Conservation (phyloP, 768 basidiomycete genomes). For the Pleurotus eryngii region DNA sequence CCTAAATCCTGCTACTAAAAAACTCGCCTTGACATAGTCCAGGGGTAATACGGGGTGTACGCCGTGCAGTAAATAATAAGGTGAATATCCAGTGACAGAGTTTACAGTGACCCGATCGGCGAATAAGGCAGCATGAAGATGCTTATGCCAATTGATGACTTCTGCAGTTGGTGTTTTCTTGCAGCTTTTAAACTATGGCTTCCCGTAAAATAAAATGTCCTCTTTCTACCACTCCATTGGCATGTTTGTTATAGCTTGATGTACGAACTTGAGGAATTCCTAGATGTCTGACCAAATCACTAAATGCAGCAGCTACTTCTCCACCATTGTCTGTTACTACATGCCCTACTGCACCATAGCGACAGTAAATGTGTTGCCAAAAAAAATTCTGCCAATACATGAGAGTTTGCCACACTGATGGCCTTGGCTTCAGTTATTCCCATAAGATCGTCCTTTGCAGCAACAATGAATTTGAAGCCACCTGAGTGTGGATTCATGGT, state of each 20-base stretch:
- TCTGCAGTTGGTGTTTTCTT: conserved; percentile 15
- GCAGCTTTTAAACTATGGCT: conserved; percentile 25
- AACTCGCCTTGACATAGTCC: conserved; percentile 11
- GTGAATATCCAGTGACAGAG: conserved; percentile 7
- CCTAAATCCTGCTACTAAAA: not conserved
- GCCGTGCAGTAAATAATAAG: not conserved
- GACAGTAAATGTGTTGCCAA: conserved; percentile 19
- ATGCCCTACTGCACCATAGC: conserved; percentile 22
- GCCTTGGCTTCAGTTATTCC: conserved; percentile 24
- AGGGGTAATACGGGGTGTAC: conserved; percentile 25
- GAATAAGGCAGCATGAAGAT: conserved; percentile 24
- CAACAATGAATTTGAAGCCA: conserved; percentile 19
- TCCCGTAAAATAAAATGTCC: conserved; percentile 16
- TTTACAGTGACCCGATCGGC: conserved; percentile 27
- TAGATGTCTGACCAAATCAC: not conserved
- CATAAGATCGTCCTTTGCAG: conserved; percentile 26
- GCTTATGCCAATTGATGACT: conserved; percentile 23
- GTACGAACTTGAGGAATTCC: conserved; percentile 28
- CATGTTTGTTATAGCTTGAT: conserved; percentile 30
- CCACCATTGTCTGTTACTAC: conserved; percentile 35
- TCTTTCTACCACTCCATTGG: conserved; percentile 29
- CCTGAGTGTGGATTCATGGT: conserved; percentile 18
- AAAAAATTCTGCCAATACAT: conserved; percentile 15
- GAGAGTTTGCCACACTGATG: conserved; percentile 14
- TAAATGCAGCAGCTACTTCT: conserved; percentile 1